Evolutionary conservation across 169 alveolate genomes (phyloP), one percentile per base, ranked within the genome.

Genomic region (Babesia bigemina): DNA sequence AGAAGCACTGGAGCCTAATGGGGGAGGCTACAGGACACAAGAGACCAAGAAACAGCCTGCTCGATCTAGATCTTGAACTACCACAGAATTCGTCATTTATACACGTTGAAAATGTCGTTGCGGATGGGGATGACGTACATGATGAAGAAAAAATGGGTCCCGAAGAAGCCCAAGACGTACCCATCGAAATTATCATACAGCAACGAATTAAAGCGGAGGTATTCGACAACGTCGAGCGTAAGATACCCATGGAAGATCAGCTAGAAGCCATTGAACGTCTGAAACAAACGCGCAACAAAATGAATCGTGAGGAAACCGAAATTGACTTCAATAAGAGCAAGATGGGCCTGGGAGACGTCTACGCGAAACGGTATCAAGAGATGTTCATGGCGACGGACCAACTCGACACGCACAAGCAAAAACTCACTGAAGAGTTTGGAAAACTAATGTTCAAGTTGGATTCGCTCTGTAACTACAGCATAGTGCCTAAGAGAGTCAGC

Each of bases 1-100:
- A 79, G 65, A 94, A 93, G 71, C 92, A 87, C 26, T 94, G 97
- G 97, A 85, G 94, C 19, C 48, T 94, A 63, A 79, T 63, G 71
- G 97, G 97, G 22, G 97, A 94, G 61, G 90, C 91, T 28, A 48
- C 44, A 19, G 94, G 89, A 0, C 70, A 77, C 60, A 72, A 89
- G 45, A 57, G 97, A 21, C 96, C 97, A 4, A 69, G 88, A 33
- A 91, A 94, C 67, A 87, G 95, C 36, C 70, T 94, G 21, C 75
- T 94, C n/a, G 85, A 76, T 17, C 84, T 91, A 16, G 87, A 91
- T 22, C 79, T 91, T 0, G 95, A 91, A 24, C 79, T 91, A 6
- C 94, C 94, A 0, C 91, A 89, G 56, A 45, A 75, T 8, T 63
- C 75, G 14, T 58, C 89, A 7, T 36, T 62, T 17, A 66, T 63